Conservation (phyloP, 1,284 basidiomycete genomes). For the Cryptococcus sp. region DNA sequence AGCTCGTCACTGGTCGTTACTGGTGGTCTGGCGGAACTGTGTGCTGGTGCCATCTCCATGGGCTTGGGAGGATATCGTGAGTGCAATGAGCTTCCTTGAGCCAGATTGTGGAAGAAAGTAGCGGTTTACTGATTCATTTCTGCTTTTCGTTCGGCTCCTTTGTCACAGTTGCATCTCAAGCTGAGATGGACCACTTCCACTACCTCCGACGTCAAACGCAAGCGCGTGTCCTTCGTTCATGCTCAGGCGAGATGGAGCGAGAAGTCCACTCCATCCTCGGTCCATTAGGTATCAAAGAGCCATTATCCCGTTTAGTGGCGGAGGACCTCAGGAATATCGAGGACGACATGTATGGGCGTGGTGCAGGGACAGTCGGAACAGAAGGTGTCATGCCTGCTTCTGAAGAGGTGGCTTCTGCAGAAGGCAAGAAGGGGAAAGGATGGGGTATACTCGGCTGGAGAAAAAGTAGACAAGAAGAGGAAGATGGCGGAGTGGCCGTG, state of each 20-base stretch:
- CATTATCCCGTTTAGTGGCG: conserved; percentile 75
- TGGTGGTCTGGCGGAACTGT: conserved; percentile 86
- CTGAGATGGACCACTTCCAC: conserved; percentile 91
- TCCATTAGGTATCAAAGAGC: conserved; percentile 82
- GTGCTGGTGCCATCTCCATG: conserved; percentile 93
- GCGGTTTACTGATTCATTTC: too few relatives aligned
- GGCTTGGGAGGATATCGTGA: conserved; percentile 88
- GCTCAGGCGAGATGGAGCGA: conserved; percentile 91
- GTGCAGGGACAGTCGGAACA: conserved; percentile 16
- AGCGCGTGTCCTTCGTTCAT: conserved; percentile 80
- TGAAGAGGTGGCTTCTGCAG: conserved; percentile 52
- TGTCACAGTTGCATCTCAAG: conserved; percentile 75
- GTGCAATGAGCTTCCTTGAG: conserved; percentile 3
- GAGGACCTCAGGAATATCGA: conserved; percentile 71
- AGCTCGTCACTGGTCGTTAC: conserved; percentile 85
- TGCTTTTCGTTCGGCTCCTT: not conserved
- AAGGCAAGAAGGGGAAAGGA: conserved; percentile 18
- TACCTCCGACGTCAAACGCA: conserved; percentile 73
- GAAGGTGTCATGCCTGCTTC: conserved; percentile 26
- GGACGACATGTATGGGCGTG: conserved; percentile 38
- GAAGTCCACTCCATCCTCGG: conserved; percentile 87
- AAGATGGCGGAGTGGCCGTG: conserved; percentile 58
- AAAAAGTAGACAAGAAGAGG: conserved; percentile 23
- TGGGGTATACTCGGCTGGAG: conserved; percentile 23
- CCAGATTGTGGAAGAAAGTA: not conserved